A percentile compares a stretch with the other conserved stretches of the same genome.
phyloP scores from a whole-genome alignment of 1,284 basidiomycete genomes.

The Malassezia sympodialis region DNA sequence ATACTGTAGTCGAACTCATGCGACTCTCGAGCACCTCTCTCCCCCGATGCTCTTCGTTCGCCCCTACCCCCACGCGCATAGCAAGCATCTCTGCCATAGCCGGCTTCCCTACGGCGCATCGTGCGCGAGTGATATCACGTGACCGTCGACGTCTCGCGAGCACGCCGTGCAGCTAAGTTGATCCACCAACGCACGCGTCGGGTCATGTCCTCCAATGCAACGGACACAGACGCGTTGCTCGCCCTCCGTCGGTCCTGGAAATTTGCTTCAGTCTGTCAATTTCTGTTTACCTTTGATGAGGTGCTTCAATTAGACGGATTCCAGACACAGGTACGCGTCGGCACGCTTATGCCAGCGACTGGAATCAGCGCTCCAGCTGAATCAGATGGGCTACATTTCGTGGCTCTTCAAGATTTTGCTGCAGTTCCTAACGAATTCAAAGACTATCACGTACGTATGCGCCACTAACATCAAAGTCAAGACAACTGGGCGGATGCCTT shows the following conservation, averaged over 20 bases:
- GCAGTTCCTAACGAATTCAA: background rate
- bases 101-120: too few species aligned
- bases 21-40: too few species aligned
- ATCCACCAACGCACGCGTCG: background rate
- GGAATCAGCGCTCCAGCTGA: conserved; percentile 44
- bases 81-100: too few species aligned
- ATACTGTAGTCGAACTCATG: too few species aligned
- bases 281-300: conserved; percentile 45
- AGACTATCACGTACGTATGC: background rate
- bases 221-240: background rate
- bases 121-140: background rate
- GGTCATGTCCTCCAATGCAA: background rate
- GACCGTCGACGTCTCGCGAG: background rate
- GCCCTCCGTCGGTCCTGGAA: conserved; percentile 37
- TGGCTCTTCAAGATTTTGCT: conserved; percentile 3
- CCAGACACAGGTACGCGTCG: conserved; percentile 30
- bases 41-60: too few species aligned
- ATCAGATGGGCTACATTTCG: background rate
- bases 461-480: background rate
- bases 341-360: conserved; percentile 24
- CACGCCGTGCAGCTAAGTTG: background rate
- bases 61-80: too few species aligned
- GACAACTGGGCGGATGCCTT: conserved; percentile 31
- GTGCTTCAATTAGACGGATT: conserved; percentile 43
- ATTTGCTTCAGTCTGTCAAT: conserved; percentile 46